Evolutionary conservation across 225 moss, liverwort and hornwort genomes (phyloP), one percentile per base, ranked within the genome.

Genomic region (Asterella californica): DNA sequence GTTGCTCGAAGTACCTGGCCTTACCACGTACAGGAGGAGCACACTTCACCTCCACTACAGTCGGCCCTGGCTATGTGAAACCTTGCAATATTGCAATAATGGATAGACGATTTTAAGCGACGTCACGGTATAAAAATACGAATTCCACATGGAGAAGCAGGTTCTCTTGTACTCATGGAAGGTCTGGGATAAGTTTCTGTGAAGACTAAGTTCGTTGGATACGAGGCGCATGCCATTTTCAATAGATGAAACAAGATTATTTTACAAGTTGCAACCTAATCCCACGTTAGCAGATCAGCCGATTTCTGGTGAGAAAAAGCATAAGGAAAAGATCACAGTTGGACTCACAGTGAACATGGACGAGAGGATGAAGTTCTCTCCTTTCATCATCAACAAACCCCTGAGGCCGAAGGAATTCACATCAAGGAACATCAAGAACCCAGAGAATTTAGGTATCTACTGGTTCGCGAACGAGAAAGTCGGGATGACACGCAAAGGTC

Each of bases 391-490:
- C 8, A 49, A 75, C 24, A 75, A 48, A 48, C 29, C 10, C 24
- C 27, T 45, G 53, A 45, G 21, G 6, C 74, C 53, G 42, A 6
- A 54, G 4, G 74, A 19, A 17, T 52, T 75, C 29, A 17, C 74
- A 48, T 34, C 19, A 9, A 48, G 47, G 27, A 48, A 29, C 19
- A 75, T 75, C 10, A 50, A 48, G 74, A 75, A 48, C 9, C 74
- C 74, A 75, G 74, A 75, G 4, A 75, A 75, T 48, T 75, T 75
- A 29, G 74, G 74, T 25, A 50, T 75, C 19, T 54, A 48, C 11
- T 75, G 74, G 53, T 54, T 34, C 29, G 6, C 42, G 27, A 75
- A 75, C 49, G 27, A 21, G 25, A 75, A 75, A 50, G 53, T 4
- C 45, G 34, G 42, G 53, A 75, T 75, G 74, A 75, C 18, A n/a